Evolutionary conservation across 2,329 filamentous ascomycete genomes (phyloP).

Genomic region (Cladosporium halotolerans): DNA sequence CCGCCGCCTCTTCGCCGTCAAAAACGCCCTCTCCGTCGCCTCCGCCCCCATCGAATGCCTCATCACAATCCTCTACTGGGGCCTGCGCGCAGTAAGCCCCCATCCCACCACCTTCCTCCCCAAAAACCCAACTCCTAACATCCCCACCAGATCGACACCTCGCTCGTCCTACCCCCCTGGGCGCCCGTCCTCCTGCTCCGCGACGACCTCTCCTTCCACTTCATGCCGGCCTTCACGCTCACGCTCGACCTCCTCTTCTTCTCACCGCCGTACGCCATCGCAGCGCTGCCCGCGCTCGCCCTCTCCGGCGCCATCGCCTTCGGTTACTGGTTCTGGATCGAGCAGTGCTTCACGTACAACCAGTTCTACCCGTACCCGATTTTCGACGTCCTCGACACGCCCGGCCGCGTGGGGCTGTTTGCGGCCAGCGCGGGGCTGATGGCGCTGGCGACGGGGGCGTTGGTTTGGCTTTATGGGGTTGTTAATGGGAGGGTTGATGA

Average conservation of each 20-base stretch:
- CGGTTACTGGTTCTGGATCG: conserved; percentile 71
- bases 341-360: conserved; percentile 63
- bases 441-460: conserved; percentile 59
- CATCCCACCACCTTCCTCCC: neutral
- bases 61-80: conserved; percentile 69
- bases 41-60: conserved; percentile 65
- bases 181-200: conserved; percentile 37
- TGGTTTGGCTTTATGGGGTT: conserved; percentile 65
- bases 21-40: conserved; percentile 61
- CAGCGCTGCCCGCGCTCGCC: conserved; percentile 52
- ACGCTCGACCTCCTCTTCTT: conserved; percentile 60
- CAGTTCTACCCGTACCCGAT: conserved; percentile 81
- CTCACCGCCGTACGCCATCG: conserved; percentile 66
- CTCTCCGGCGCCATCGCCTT: conserved; percentile 57
- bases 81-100: conserved; percentile 48
- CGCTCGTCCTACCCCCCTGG: conserved; percentile 47
- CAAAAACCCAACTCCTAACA: neutral
- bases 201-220: conserved; percentile 60
- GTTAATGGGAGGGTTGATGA: conserved; percentile 49
- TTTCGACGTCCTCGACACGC: conserved; percentile 61
- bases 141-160: conserved; percentile 36
- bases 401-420: conserved; percentile 64
- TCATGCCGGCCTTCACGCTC: conserved; percentile 59
- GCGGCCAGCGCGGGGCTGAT: conserved; percentile 56
- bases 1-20: conserved; percentile 53